Base-by-base conservation (phyloP, 179 eudicot species). In the Drosera spatulata region DNA sequence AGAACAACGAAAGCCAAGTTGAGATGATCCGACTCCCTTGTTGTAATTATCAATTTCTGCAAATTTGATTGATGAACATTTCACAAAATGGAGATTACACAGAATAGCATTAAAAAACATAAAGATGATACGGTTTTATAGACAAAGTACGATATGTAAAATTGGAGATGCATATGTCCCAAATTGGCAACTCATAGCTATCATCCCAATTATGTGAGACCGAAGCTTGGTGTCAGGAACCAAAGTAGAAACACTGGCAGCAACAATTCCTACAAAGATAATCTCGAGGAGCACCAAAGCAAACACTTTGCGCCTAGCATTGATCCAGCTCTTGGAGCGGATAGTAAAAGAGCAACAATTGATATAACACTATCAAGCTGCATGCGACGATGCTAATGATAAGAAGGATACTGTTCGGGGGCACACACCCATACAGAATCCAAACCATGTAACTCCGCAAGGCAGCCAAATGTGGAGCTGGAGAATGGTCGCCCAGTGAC, bases 121-220 rank as follows among this genome's bases (percentile, higher is more conserved):
- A 22, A 22, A 22, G 33, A 22, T 22, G 33, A 22, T 22, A 22
- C 33, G 33, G 33, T 22, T 22, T 1, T 22, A 22, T 22, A 22
- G 33, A 22, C 33, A 22, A 49, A 49, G 5, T 62, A 93, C 99
- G 95, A 93, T 81, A 64, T 86, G 71, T 3, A 95, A 70, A 38
- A 93, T 72, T 0, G 99, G 99, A 0, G 99, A 62, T 44, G 97
- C 99, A 50, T 93, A 93, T 97, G 89, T 93, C 66, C 89, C 4
- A 48, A 85, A 68, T 57, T 75, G 79, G 22, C 80, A 82, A 12
- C 73, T 41, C 63, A 83, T 67, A 61, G 84, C 79, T n/a, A 89
- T 52, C 63, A 74, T 61, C 3, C 99, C 99, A 44, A 89, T 80
- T 22, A 86, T 72, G 4, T 69, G 58, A 7, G 95, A 72, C 60